Evolutionary conservation across 2,329 filamentous ascomycete genomes (phyloP).

Genomic region (Pseudogymnoascus sp.): DNA sequence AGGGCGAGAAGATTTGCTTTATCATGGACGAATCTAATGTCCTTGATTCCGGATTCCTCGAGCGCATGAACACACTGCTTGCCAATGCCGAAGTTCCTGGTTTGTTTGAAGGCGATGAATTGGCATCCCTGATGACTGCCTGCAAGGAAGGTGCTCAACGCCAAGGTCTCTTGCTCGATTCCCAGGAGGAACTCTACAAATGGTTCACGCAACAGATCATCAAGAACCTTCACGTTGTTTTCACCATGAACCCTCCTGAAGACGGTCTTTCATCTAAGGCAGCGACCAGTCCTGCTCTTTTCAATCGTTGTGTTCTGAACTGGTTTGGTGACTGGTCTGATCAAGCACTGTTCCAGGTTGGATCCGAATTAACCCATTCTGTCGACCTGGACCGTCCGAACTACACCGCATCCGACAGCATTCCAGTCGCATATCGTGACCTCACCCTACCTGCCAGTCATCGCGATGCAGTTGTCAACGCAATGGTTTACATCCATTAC

Average conservation of each 20-base stretch:
- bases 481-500: slow-evolving; percentile 98
- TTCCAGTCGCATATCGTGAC: slow-evolving; percentile 85
- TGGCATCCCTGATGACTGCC: slow-evolving; percentile 95
- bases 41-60: slow-evolving; percentile 93
- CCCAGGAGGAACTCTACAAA: slow-evolving; percentile 98
- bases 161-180: slow-evolving; percentile 90
- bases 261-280: slow-evolving; percentile 92
- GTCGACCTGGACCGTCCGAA: slow-evolving; percentile 86
- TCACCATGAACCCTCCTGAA: slow-evolving; percentile 99
- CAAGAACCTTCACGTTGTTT: slow-evolving; percentile 97
- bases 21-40: slow-evolving; percentile 99
- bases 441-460: slow-evolving; percentile 80
- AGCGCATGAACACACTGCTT: slow-evolving; percentile 97
- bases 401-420: slow-evolving; percentile 79
- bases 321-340: slow-evolving; percentile 99
- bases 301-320: slow-evolving; percentile 99
- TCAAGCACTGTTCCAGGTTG: slow-evolving; percentile 96
- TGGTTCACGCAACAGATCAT: slow-evolving; percentile 99
- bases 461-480: slow-evolving; percentile 86
- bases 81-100: slow-evolving; percentile 99
- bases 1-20: slow-evolving; percentile 99
- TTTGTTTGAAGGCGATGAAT: slow-evolving; percentile 97
- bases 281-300: slow-evolving; percentile 92
- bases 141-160: slow-evolving; percentile 97
- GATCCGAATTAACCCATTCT: slow-evolving; percentile 89